A percentile compares a stretch with the other conserved stretches of the same genome.
Evolutionary conservation across 1,284 basidiomycete species (phyloP).

Genomic region (Melampsora larici-populina): DNA sequence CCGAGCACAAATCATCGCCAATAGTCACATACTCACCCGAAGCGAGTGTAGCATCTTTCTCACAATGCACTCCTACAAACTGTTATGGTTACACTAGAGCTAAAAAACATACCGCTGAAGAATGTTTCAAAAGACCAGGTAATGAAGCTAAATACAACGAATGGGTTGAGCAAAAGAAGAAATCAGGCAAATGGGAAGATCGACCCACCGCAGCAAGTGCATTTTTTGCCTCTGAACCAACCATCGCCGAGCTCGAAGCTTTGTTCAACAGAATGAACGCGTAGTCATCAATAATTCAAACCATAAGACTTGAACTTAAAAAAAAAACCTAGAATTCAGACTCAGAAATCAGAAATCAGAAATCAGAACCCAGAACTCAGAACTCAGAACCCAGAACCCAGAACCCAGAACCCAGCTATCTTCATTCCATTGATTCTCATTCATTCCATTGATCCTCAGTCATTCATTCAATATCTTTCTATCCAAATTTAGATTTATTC

Average conservation of each 20-base stretch:
- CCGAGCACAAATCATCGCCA: background rate
- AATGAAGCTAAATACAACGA: background rate
- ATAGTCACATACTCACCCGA: background rate
- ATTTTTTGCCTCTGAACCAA: background rate
- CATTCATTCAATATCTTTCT: too few species aligned
- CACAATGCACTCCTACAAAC: background rate
- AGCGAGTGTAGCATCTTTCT: background rate
- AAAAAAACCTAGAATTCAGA: background rate
- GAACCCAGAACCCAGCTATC: too few species aligned
- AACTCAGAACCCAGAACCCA: too few species aligned
- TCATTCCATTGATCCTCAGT: too few species aligned
- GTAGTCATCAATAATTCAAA: background rate
- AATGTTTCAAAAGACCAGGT: too few species aligned
- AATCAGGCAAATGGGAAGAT: background rate
- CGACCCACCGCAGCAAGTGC: background rate
- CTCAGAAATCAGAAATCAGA: background rate
- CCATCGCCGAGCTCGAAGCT: background rate
- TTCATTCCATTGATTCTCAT: too few species aligned
- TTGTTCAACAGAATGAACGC: background rate
- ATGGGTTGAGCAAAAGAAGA: background rate
- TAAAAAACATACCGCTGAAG: background rate
- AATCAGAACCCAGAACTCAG: background rate
- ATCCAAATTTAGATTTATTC: too few species aligned
- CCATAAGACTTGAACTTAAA: background rate
- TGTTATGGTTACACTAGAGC: background rate